Evolutionary conservation across 306 rosid species (phyloP).

Genomic region (Dalbergia cochinchinensis): DNA sequence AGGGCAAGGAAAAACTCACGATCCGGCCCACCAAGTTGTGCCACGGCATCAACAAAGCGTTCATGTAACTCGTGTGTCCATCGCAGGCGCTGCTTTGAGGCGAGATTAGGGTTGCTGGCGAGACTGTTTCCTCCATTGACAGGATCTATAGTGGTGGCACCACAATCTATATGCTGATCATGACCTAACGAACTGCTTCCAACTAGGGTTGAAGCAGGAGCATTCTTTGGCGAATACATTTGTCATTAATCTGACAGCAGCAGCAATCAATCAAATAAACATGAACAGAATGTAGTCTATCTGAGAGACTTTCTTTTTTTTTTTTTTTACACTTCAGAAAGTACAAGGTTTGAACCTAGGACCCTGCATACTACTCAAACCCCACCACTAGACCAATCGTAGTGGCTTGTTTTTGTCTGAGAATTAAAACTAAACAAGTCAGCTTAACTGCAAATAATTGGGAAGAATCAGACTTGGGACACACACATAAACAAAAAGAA

Average conservation of each 20-base stretch:
- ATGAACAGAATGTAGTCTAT: no score
- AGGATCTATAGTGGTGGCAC: constrained; percentile 59
- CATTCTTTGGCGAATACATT: constrained; percentile 60
- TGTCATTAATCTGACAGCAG: constrained; percentile 53
- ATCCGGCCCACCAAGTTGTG: constrained; percentile 93
- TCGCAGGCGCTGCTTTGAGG: constrained; percentile 80
- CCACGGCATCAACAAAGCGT: constrained; percentile 86
- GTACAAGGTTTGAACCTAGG: no score
- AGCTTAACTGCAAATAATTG: no score
- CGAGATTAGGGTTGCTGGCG: constrained; percentile 57
- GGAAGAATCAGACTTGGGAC: background rate
- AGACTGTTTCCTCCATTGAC: constrained; percentile 62
- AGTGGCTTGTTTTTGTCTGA: no score
- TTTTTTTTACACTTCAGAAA: no score
- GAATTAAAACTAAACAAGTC: no score
- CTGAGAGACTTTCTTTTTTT: no score
- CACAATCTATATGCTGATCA: constrained; percentile 47
- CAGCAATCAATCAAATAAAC: background rate
- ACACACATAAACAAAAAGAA: background rate
- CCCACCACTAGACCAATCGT: no score
- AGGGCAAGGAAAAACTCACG: constrained; percentile 66
- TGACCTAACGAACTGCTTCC: background rate
- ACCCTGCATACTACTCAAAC: no score
- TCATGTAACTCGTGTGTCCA: constrained; percentile 93
- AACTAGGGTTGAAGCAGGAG: constrained; percentile 47